Evolutionary conservation across 2,329 filamentous ascomycete species (phyloP).

Genomic region (Epichloe amarillans): DNA sequence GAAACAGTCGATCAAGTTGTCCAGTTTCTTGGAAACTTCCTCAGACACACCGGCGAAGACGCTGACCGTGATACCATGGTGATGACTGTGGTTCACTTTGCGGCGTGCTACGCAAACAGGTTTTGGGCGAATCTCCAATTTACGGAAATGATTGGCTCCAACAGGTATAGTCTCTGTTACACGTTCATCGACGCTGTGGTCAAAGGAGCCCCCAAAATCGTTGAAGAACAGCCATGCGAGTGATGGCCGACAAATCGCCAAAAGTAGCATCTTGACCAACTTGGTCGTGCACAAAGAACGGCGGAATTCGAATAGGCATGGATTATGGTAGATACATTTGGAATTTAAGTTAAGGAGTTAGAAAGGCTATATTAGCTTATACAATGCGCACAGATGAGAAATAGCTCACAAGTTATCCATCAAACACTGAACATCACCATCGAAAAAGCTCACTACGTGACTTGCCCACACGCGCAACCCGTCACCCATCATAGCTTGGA

Average conservation of each 20-base stretch:
- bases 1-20: too few relatives aligned
- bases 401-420: too few relatives aligned
- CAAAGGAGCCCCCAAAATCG: neutral
- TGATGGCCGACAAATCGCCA: too few relatives aligned
- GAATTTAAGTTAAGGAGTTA: too few relatives aligned
- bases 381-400: neutral
- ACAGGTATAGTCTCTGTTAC: rapidly evolving
- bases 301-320: too few relatives aligned
- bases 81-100: neutral
- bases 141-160: rapidly evolving
- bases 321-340: too few relatives aligned
- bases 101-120: neutral
- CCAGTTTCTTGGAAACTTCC: neutral
- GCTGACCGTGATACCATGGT: neutral
- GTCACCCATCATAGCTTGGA: conserved; percentile 22
- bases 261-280: too few relatives aligned
- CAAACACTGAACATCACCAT: neutral
- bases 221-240: too few relatives aligned
- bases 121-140: neutral
- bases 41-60: too few relatives aligned
- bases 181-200: neutral
- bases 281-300: too few relatives aligned
- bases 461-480: neutral
- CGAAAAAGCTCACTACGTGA: neutral
- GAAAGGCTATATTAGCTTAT: too few relatives aligned